Base-by-base conservation (phyloP, 805 yeast genomes). In the Ogataea polymorpha region DNA sequence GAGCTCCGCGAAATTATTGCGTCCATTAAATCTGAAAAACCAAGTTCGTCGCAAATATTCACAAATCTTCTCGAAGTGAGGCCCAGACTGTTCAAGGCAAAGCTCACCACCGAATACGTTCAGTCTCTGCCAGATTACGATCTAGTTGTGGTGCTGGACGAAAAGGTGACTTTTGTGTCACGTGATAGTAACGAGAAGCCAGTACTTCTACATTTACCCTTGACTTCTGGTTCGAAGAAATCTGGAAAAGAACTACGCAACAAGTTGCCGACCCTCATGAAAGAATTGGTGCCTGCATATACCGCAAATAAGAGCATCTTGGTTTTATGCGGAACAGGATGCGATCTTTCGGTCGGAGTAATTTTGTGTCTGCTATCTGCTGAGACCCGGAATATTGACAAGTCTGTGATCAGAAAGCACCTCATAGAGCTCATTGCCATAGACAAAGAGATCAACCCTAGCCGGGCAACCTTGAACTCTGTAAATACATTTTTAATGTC, bases 401-500 rank as follows among this genome's bases (percentile, higher is more conserved):
- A 61, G 26, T 38, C 39, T 3, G 9, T 35, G 1, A 51, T 61
- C 4, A 72, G 79, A 41, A 71, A 70, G 42, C 80, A 83, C 40
- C 61, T 87, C 23, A 73, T 79, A 2, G 58, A 58, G 33, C 51
- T 87, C 3, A 66, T 74, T 13, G 62, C 70, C 3, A 58, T 64
- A 6, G 47, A 48, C 37, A 57, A 74, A n/a, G 75, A 71, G 29
- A 76, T 75, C 4, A 84, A 86, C 45, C 95, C 96, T 0, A 80
- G 89, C 41, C 67, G 96, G 36, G 80, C 86, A 9, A 83, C 95
- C 0, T 64, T 86, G 29, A 89, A 82, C 50, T 74, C 90, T 21
- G 78, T 85, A 2, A 83, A 86, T 47, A 61, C 79, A 2, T 76
- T 48, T 45, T 49, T 82, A 23, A 74, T 82, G 79, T 72, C 63